Evolutionary conservation across 2,329 filamentous ascomycete species (phyloP).

Genomic region (Chaetoscypha palmicola): DNA sequence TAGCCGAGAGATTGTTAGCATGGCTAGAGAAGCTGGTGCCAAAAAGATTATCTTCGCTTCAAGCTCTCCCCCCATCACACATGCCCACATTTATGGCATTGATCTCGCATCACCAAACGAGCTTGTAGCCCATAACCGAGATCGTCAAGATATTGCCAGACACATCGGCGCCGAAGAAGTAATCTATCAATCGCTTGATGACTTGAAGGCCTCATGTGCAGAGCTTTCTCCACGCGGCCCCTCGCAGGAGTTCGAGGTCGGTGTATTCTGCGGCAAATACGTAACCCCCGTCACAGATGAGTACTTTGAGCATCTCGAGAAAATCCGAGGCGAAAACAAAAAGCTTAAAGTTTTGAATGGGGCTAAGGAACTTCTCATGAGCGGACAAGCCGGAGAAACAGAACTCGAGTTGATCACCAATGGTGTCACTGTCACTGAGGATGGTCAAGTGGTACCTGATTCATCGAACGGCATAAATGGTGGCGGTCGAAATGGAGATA

Average conservation of each 20-base stretch:
- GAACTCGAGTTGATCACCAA: constrained; percentile 57
- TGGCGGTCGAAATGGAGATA: constrained; percentile 14
- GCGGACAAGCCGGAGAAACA: constrained; percentile 51
- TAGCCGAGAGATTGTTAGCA: constrained; percentile 68
- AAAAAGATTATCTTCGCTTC: constrained; percentile 76
- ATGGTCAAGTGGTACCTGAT: constrained; percentile 49
- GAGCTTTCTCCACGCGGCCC: constrained; percentile 57
- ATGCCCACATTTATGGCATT: constrained; percentile 83
- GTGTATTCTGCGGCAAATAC: constrained; percentile 87
- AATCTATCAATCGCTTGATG: constrained; percentile 69
- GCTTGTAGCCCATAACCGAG: constrained; percentile 63
- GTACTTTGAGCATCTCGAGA: constrained; percentile 77
- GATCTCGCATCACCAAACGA: constrained; percentile 66
- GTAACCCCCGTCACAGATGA: constrained; percentile 69
- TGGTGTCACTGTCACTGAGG: constrained; percentile 49
- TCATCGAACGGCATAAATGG: constrained; percentile 9
- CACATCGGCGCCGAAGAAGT: constrained; percentile 70
- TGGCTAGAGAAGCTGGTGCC: constrained; percentile 80
- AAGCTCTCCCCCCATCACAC: constrained; percentile 74
- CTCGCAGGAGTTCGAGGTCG: constrained; percentile 71
- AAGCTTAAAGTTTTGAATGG: constrained; percentile 60
- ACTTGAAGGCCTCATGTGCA: constrained; percentile 72
- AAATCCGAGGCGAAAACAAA: constrained; percentile 61
- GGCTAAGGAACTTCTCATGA: constrained; percentile 57
- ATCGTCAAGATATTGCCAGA: constrained; percentile 52